Conservation (phyloP, 129 eudicot genomes). For the Flaveria robusta region DNA sequence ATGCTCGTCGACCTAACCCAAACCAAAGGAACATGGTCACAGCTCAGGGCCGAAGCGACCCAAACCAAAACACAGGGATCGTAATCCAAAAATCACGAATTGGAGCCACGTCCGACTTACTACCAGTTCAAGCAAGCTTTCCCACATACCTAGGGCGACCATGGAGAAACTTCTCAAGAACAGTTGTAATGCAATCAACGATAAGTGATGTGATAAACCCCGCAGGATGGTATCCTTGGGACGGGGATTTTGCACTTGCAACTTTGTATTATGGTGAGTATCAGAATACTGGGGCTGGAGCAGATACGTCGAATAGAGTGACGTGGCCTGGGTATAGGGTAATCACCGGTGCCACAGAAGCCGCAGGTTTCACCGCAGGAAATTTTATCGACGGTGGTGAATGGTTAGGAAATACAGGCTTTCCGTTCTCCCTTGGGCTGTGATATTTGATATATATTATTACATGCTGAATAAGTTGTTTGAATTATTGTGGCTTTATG, state of each 20-base stretch:
- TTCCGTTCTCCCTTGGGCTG: conserved; percentile 67
- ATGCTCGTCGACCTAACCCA: conserved; percentile 65
- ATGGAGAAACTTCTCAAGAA: conserved; percentile 76
- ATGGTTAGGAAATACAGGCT: conserved; percentile 58
- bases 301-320: conserved; percentile 60
- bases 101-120: conserved; percentile 67
- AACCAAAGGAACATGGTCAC: conserved; percentile 80
- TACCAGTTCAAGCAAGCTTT: conserved; percentile 49
- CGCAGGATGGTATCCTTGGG: conserved; percentile 85
- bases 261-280: conserved; percentile 76
- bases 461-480: background rate
- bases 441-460: conserved; percentile 22
- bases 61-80: conserved; percentile 87
- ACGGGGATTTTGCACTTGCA: conserved; percentile 55
- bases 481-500: background rate
- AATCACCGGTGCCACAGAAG: conserved; percentile 61
- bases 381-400: conserved; percentile 58
- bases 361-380: conserved; percentile 52
- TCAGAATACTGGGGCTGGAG: conserved; percentile 67
- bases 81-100: conserved; percentile 68
- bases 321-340: conserved; percentile 68
- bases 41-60: conserved; percentile 91
- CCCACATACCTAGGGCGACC: conserved; percentile 78
- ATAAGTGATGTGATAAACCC: conserved; percentile 62
- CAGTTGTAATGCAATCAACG: conserved; percentile 63